These are phyloP conservation scores for Vaccinium myrtillus DNA, from an alignment of 148 eudicot genomes.

Conservation along the genomic window DNA sequence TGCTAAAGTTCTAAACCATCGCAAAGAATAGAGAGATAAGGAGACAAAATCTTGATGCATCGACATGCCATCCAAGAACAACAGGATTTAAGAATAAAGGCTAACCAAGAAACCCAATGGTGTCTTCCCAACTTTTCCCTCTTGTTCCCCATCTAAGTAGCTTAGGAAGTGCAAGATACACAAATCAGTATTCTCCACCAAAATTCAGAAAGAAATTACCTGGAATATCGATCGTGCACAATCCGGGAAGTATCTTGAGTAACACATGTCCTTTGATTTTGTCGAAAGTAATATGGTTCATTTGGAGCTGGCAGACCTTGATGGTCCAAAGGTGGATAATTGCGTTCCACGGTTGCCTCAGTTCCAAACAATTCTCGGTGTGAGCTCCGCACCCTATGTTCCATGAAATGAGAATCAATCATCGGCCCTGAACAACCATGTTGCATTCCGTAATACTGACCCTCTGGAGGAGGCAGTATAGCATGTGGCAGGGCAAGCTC, in stretches of 20 bases:
- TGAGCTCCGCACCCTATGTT: neutral
- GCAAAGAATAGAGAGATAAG: neutral
- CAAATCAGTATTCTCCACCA: neutral
- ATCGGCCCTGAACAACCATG: constrained; percentile 11
- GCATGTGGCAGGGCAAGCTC: constrained; percentile 12
- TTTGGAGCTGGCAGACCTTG: constrained; percentile 18
- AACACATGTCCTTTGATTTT: constrained; percentile 1
- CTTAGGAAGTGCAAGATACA: neutral
- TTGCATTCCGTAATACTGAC: constrained; percentile 18
- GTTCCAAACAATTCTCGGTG: constrained; percentile 2
- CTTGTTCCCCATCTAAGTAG: neutral
- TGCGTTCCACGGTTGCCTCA: constrained; percentile 1
- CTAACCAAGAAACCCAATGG: constrained; percentile 2
- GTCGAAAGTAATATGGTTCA: constrained; percentile 16
- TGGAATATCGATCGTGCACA: constrained; percentile 16
- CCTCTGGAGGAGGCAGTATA: constrained; percentile 20
- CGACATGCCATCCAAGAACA: neutral
- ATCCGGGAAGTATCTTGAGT: neutral
- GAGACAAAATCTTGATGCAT: neutral
- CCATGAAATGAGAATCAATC: constrained; percentile 8
- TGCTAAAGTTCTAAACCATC: no score
- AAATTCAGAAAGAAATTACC: constrained; percentile 13
- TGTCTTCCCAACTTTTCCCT: neutral
- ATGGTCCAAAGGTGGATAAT: constrained; percentile 4
- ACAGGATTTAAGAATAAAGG: neutral